Conservation (phyloP, 148 eudicot genomes). For the Simmondsia chinensis region DNA sequence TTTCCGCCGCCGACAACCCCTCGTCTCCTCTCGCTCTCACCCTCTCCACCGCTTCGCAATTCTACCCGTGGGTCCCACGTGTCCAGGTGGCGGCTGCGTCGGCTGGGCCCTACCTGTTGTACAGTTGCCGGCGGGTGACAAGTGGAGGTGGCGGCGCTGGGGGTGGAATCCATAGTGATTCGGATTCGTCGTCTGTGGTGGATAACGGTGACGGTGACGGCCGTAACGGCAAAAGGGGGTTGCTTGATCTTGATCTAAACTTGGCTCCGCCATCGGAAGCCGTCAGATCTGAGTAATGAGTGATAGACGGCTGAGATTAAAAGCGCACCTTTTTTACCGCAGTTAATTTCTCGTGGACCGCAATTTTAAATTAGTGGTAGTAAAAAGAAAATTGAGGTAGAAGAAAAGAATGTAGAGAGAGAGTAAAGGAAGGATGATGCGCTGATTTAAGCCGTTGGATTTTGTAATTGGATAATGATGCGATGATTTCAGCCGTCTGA, state of each 20-base stretch:
- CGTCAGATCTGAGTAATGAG: conserved; percentile 6
- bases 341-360: too few relatives aligned
- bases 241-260: conserved; percentile 17
- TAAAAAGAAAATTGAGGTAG: too few relatives aligned
- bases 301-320: too few relatives aligned
- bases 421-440: too few relatives aligned
- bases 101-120: neutral
- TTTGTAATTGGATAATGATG: too few relatives aligned
- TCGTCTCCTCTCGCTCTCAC: conserved; percentile 1
- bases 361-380: too few relatives aligned
- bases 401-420: too few relatives aligned
- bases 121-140: conserved; percentile 3
- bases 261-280: conserved; percentile 23
- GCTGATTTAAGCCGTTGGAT: too few relatives aligned
- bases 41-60: conserved; percentile 1
- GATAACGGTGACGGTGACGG: neutral
- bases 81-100: neutral
- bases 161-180: neutral
- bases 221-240: neutral
- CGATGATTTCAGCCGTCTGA: too few relatives aligned
- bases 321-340: too few relatives aligned
- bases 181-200: conserved; percentile 12
- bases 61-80: conserved; percentile 2
- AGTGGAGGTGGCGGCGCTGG: neutral
- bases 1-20: too few relatives aligned